phyloP scores from a whole-genome alignment of 306 rosid species.

The Quercus suber region DNA sequence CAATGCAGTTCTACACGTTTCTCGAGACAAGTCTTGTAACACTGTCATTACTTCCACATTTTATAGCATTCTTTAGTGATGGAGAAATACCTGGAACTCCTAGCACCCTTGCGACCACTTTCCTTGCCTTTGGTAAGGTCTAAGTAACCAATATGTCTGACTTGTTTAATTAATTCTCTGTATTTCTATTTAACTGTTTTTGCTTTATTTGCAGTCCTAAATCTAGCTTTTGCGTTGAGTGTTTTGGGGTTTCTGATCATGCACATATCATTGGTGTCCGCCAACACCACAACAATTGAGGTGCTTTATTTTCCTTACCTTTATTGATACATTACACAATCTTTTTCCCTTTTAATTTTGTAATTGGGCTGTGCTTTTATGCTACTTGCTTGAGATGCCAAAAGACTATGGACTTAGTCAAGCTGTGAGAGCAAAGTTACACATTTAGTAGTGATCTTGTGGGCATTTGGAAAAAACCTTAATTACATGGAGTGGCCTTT shows the following conservation, averaged over 20 bases:
- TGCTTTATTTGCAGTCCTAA: conserved; percentile 61
- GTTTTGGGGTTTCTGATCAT: conserved; percentile 90
- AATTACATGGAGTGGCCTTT: not conserved
- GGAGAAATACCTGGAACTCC: conserved; percentile 96
- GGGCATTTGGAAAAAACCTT: not conserved
- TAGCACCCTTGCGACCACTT: conserved; percentile 95
- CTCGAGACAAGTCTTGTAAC: conserved; percentile 94
- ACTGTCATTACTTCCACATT: conserved; percentile 76
- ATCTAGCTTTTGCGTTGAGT: conserved; percentile 90
- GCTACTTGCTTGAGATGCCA: not conserved
- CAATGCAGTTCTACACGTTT: conserved; percentile 91
- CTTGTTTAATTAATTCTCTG: conserved; percentile 8
- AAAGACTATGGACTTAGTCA: not conserved
- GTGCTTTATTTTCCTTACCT: conserved; percentile 32
- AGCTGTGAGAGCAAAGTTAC: not conserved
- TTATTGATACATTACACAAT: not conserved
- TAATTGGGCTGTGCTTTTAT: not conserved
- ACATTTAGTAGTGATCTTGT: not conserved
- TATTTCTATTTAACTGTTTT: conserved; percentile 24
- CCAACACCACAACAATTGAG: conserved; percentile 95
- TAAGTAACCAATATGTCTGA: conserved; percentile 1
- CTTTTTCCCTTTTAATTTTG: not conserved
- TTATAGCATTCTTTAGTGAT: conserved; percentile 86
- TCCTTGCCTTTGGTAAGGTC: conserved; percentile 88
- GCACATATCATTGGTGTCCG: conserved; percentile 92